Evolutionary conservation across 257 asterid genomes (phyloP).

Genomic region (Buddleja alternifolia): DNA sequence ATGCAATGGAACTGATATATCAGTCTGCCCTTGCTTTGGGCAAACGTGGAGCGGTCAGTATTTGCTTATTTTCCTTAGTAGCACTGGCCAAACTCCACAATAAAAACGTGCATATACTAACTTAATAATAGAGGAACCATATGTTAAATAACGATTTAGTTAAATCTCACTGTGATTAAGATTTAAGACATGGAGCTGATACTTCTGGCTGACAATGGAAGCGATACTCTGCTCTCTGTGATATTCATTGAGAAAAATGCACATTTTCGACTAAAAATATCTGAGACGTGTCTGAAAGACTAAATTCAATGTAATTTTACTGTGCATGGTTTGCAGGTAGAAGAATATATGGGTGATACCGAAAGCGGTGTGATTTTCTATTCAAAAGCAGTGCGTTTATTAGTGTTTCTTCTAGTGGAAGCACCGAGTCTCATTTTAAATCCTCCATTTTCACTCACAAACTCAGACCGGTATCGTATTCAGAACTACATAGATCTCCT

Average conservation of each 20-base stretch:
- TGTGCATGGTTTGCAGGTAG: slow-evolving; percentile 55
- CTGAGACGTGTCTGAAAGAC: slow-evolving; percentile 1
- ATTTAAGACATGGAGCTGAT: no score
- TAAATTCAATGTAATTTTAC: slow-evolving; percentile 6
- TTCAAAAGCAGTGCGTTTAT: slow-evolving; percentile 64
- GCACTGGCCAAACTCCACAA: slow-evolving; percentile 12
- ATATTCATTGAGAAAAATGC: not conserved
- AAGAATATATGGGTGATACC: slow-evolving; percentile 66
- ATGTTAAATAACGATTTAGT: no score
- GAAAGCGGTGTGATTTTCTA: slow-evolving; percentile 60
- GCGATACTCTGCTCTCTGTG: not conserved
- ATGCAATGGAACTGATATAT: slow-evolving; percentile 86
- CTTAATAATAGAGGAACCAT: no score
- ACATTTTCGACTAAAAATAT: not conserved
- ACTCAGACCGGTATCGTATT: slow-evolving; percentile 72
- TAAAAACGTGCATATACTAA: not conserved
- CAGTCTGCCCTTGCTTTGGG: slow-evolving; percentile 83
- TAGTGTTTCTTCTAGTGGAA: slow-evolving; percentile 69
- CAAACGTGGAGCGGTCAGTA: slow-evolving; percentile 80
- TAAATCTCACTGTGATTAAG: no score
- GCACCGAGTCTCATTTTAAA: slow-evolving; percentile 75
- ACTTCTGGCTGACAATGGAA: not conserved
- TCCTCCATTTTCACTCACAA: slow-evolving; percentile 82
- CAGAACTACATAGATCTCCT: slow-evolving; percentile 68
- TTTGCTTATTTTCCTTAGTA: slow-evolving; percentile 25